Evolutionary conservation across 805 yeast genomes (phyloP).

Genomic region (Blastobotrys parvus): DNA sequence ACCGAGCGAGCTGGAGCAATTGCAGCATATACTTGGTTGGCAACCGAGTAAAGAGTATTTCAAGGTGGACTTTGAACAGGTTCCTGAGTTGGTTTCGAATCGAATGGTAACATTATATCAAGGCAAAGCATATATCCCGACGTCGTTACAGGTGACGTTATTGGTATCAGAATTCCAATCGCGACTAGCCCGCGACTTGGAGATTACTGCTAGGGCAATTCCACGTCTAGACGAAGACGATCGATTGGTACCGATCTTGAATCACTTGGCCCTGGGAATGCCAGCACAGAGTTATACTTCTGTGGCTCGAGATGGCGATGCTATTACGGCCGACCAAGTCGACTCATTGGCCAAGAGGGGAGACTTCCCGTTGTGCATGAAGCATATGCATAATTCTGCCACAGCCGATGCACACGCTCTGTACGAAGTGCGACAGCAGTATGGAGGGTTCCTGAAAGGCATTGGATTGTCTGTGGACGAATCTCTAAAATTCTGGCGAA

Average conservation of each 20-base stretch:
- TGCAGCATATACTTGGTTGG: conserved; percentile 40
- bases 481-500: conserved; percentile 77
- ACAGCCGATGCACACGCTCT: conserved; percentile 60
- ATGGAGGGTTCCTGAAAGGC: conserved; percentile 78
- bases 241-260: conserved; percentile 73
- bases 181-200: conserved; percentile 42
- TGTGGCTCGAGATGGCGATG: conserved; percentile 33
- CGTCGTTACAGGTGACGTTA: conserved; percentile 64
- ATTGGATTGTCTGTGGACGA: conserved; percentile 84
- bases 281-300: conserved; percentile 23
- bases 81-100: conserved; percentile 65
- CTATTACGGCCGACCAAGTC: conserved; percentile 54
- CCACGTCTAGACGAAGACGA: conserved; percentile 90
- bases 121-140: conserved; percentile 83
- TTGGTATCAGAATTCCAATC: conserved; percentile 60
- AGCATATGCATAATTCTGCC: conserved; percentile 55
- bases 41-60: conserved; percentile 52
- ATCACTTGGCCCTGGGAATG: conserved; percentile 68
- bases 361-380: conserved; percentile 80
- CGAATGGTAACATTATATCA: conserved; percentile 56
- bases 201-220: conserved; percentile 63
- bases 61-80: conserved; percentile 82
- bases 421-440: conserved; percentile 78
- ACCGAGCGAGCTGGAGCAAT: conserved; percentile 48
- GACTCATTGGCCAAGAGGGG: conserved; percentile 38